phyloP scores from a whole-genome alignment of 2,329 filamentous ascomycete genomes.

The Verticillium nubilum region DNA sequence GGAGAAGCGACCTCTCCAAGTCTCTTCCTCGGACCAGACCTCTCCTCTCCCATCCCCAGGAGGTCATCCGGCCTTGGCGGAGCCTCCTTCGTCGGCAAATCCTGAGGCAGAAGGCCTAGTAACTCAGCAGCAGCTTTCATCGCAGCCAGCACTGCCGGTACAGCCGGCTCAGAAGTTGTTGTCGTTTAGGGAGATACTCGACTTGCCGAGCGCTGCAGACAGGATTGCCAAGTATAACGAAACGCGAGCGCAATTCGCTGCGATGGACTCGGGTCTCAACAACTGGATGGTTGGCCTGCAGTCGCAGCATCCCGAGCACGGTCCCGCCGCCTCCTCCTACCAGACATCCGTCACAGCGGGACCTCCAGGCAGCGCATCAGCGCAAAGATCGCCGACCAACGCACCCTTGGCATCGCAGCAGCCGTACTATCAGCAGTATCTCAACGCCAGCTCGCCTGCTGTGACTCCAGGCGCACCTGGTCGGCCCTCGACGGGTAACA shows the following conservation, averaged over 20 bases:
- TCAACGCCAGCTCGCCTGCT: slow-evolving; percentile 38
- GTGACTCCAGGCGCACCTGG: slow-evolving; percentile 22
- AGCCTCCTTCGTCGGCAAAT: neutral
- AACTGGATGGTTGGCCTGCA: slow-evolving; percentile 47
- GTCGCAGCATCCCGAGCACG: slow-evolving; percentile 41
- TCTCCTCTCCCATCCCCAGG: slow-evolving; percentile 31
- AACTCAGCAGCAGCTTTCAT: slow-evolving; percentile 4
- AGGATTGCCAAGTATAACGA: slow-evolving; percentile 70
- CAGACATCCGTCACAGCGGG: slow-evolving; percentile 8
- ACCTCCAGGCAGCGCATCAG: neutral
- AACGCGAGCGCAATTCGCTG: slow-evolving; percentile 64
- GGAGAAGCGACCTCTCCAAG: slow-evolving; percentile 28
- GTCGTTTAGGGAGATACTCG: slow-evolving; percentile 73
- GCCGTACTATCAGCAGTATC: slow-evolving; percentile 52
- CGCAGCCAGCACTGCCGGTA: slow-evolving; percentile 3
- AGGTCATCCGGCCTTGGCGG: slow-evolving; percentile 28
- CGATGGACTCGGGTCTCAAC: slow-evolving; percentile 68
- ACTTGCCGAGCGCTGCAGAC: slow-evolving; percentile 57
- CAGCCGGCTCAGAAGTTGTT: slow-evolving; percentile 33
- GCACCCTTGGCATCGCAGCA: slow-evolving; percentile 16
- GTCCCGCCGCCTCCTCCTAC: slow-evolving; percentile 28
- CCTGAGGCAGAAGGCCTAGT: slow-evolving; percentile 11
- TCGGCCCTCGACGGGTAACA: slow-evolving; percentile 26
- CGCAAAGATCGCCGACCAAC: neutral
- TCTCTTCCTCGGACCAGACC: slow-evolving; percentile 25